phyloP scores from a whole-genome alignment of 352 stramenopile species.

The Pythium volutum region DNA sequence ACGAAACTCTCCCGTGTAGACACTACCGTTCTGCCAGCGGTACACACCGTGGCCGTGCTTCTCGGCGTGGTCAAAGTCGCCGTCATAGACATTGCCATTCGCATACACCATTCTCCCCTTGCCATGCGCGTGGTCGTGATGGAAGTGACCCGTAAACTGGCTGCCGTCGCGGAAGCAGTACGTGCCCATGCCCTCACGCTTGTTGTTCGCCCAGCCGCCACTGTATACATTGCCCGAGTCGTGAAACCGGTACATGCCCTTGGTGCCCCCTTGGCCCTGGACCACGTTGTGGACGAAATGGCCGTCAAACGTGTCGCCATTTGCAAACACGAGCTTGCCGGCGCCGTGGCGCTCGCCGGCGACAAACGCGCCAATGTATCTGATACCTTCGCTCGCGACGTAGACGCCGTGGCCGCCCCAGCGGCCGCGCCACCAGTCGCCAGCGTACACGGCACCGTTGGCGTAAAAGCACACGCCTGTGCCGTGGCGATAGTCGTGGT shows the following conservation, averaged over 20 bases:
- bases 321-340: constrained; percentile 72
- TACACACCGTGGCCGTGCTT: constrained; percentile 65
- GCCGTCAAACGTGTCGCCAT: constrained; percentile 75
- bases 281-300: constrained; percentile 52
- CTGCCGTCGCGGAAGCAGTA: constrained; percentile 64
- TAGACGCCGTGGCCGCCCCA: constrained; percentile 62
- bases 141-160: constrained; percentile 56
- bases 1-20: constrained; percentile 73
- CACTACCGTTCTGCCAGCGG: constrained; percentile 73
- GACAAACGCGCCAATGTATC: constrained; percentile 60
- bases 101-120: constrained; percentile 74
- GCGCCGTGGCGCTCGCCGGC: constrained; percentile 57
- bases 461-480: constrained; percentile 72
- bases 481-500: constrained; percentile 55
- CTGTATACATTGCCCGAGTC: constrained; percentile 67
- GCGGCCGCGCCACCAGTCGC: constrained; percentile 58
- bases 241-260: constrained; percentile 64
- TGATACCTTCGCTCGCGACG: constrained; percentile 62
- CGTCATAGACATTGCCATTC: constrained; percentile 84
- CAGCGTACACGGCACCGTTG: constrained; percentile 73
- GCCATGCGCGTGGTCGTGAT: constrained; percentile 64
- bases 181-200: constrained; percentile 65
- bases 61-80: constrained; percentile 58
- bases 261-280: constrained; percentile 44
- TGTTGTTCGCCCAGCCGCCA: constrained; percentile 60